Evolutionary conservation across 2,329 filamentous ascomycete genomes (phyloP).

Genomic region (Pezizomycotina sp.): DNA sequence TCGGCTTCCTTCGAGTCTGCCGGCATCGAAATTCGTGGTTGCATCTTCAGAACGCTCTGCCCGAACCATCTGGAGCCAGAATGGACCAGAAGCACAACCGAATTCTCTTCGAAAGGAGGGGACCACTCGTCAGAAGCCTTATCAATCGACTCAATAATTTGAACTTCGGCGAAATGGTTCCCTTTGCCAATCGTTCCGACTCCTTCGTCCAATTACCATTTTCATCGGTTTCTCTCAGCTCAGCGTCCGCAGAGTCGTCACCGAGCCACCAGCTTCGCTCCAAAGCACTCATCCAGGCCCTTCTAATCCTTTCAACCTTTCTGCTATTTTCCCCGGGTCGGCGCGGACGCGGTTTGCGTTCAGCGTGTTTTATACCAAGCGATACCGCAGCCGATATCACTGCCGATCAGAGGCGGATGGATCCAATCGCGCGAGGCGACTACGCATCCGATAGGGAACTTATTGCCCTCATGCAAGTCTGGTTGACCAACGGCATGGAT

Average conservation of each 20-base stretch:
- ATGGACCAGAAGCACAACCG: conserved; percentile 29
- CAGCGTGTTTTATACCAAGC: conserved; percentile 28
- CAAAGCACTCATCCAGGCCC: conserved; percentile 26
- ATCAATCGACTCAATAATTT: conserved; percentile 27
- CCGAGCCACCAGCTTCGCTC: conserved; percentile 27
- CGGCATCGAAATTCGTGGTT: conserved; percentile 24
- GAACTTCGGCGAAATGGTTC: conserved; percentile 30
- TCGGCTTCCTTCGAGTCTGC: conserved; percentile 23
- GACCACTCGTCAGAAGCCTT: conserved; percentile 9
- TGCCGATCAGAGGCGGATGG: conserved; percentile 29
- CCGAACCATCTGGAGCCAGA: conserved; percentile 30
- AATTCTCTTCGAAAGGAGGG: conserved; percentile 22
- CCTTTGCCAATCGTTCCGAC: conserved; percentile 30
- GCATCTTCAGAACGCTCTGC: conserved; percentile 27
- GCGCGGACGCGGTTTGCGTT: conserved; percentile 27
- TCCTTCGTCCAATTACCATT: conserved; percentile 26
- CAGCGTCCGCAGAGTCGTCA: conserved; percentile 15
- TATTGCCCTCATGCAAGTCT: conserved; percentile 29
- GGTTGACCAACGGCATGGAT: conserved; percentile 28
- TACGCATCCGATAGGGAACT: conserved; percentile 29
- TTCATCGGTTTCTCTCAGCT: conserved; percentile 23
- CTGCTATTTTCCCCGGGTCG: conserved; percentile 27
- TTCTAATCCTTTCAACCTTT: conserved; percentile 28
- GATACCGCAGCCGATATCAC: conserved; percentile 31
- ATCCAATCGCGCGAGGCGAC: conserved; percentile 29